A percentile compares a stretch with the other conserved stretches of the same genome.
Evolutionary conservation across 768 basidiomycete species (phyloP).

Genomic region (Tylopilus sp.): DNA sequence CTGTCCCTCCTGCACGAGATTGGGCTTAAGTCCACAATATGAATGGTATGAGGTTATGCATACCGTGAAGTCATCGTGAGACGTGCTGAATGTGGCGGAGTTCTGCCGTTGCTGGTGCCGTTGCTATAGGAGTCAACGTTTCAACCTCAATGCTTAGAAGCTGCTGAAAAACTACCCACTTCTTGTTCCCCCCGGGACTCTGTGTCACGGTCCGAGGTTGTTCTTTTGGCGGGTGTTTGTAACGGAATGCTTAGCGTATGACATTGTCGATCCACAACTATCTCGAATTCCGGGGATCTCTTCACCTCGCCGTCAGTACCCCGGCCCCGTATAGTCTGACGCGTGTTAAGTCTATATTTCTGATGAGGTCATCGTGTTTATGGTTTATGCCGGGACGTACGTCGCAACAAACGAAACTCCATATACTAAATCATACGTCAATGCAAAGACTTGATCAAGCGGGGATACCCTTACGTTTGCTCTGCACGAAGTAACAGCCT

Average conservation of each 20-base stretch:
- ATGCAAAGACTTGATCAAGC: not conserved
- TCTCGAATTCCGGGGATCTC: constrained; percentile 27
- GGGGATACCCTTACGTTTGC: constrained; percentile 48
- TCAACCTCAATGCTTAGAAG: not conserved
- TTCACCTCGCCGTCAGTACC: constrained; percentile 46
- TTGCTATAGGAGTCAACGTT: not conserved
- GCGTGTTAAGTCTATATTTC: constrained; percentile 53
- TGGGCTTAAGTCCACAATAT: not conserved
- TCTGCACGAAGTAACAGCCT: constrained; percentile 59
- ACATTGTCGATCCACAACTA: constrained; percentile 11
- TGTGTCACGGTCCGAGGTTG: not conserved
- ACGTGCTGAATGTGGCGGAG: not conserved
- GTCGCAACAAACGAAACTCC: constrained; percentile 65
- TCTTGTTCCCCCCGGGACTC: not conserved
- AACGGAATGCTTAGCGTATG: constrained; percentile 2
- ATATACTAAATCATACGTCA: constrained; percentile 42
- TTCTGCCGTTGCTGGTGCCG: constrained; percentile 3
- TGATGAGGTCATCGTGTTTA: constrained; percentile 8
- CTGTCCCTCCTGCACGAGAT: not conserved
- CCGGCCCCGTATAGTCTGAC: constrained; percentile 48
- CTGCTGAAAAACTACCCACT: constrained; percentile 5
- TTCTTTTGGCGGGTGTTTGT: not conserved
- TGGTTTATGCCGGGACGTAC: constrained; percentile 32
- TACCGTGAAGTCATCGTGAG: constrained; percentile 7
- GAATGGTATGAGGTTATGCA: not conserved